phyloP scores from a whole-genome alignment of 257 asterid species.

The Knoxia roxburghii region DNA sequence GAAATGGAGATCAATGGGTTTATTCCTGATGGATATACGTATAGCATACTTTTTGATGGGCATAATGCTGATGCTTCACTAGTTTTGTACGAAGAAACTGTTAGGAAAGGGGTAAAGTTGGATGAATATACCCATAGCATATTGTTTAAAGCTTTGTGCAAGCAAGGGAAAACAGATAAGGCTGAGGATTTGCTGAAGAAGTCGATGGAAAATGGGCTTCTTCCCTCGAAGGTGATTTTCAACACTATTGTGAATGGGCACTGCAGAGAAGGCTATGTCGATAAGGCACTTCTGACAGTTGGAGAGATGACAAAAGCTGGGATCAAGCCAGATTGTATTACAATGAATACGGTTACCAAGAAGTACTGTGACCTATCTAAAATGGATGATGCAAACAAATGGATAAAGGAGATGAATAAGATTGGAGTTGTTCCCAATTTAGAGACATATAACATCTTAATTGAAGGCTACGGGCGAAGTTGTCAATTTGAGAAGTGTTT shows the following conservation, averaged over 20 bases:
- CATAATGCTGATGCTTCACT: conserved; percentile 51
- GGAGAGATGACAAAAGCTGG: conserved; percentile 56
- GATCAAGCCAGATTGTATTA: conserved; percentile 49
- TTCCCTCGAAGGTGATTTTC: conserved; percentile 47
- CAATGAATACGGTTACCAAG: conserved; percentile 54
- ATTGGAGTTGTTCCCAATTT: conserved; percentile 49
- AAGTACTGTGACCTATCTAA: conserved; percentile 43
- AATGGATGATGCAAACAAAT: conserved; percentile 58
- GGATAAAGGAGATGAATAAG: conserved; percentile 48
- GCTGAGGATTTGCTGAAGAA: conserved; percentile 51
- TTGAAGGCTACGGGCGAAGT: conserved; percentile 50
- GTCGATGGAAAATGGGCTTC: conserved; percentile 46
- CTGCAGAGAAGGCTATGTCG: conserved; percentile 50
- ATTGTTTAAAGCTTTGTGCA: conserved; percentile 60
- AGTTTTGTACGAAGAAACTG: conserved; percentile 46
- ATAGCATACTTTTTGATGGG: conserved; percentile 64
- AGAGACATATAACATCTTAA: conserved; percentile 67
- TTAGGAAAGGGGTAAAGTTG: conserved; percentile 42
- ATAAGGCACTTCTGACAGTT: conserved; percentile 42
- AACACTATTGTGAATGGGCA: conserved; percentile 61
- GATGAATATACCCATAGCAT: conserved; percentile 43
- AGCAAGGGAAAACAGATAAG: conserved; percentile 46
- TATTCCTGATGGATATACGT: conserved; percentile 62
- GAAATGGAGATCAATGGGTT: conserved; percentile 61
- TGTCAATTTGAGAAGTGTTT: conserved; percentile 55